Base-by-base conservation (phyloP, 331 rosid species). In the Dryas integrifolia region DNA sequence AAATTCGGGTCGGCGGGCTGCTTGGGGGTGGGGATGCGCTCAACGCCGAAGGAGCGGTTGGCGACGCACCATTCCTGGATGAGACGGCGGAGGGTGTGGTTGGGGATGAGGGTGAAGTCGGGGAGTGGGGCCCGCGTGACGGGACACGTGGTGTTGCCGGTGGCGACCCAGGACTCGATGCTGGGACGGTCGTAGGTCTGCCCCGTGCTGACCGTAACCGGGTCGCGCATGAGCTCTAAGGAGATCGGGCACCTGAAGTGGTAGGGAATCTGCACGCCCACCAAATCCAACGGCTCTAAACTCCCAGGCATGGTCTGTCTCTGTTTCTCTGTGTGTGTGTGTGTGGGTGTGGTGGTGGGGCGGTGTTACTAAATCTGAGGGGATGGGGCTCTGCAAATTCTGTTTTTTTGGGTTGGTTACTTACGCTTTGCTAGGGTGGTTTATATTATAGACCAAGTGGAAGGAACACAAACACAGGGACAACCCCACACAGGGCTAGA, bases 31-130 rank as follows among this genome's bases (percentile, higher is more conserved):
- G 98, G 98, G 40, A 94, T 94, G 3, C 98, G 86, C 78, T 94
- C 88, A 6, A 94, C 76, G 7, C 98, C 98, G 43, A 81, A 88
- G 11, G 96, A 86, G 16, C 90, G 92, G 78, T 94, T 91, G 1
- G 92, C 89, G 43, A 94, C 98, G 76, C 98, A 94, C 98, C 98
- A 94, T 0, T 91, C 98, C 60, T 94, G 98, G 81, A 94, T 94
- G 4, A 94, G 86, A 1, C 98, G 82, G 43, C 98, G 97, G 7
- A 94, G 92, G 0, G 98, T 94, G 70, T 94, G 98, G 77, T 94
- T 94, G 0, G 98, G 98, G 61, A 94, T 94, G 44, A 94, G 82
- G 0, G 92, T 91, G 82, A 94, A 88, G 16, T 94, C 98, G 8
- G 88, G 46, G 75, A 94, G 89, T 0, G 86, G 81, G 15, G 77